Evolutionary conservation across 1,284 basidiomycete genomes (phyloP), one percentile per base, ranked within the genome.

Genomic region (Meripilus lineatus): DNA sequence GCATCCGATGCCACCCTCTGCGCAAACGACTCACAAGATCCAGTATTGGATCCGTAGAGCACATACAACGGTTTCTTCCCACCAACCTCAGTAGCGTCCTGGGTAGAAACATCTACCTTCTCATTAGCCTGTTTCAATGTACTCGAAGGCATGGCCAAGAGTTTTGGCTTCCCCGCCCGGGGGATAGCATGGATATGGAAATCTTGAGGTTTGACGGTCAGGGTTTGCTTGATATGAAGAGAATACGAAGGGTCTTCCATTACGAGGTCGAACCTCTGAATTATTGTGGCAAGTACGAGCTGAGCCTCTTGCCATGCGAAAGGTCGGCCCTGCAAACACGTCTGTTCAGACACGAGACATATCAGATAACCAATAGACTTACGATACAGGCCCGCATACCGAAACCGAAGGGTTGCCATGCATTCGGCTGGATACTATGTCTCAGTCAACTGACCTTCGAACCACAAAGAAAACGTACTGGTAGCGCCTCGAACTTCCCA

Each of bases 291-390:
- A 11, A 77, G 55, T n/a, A 68, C 67, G 15, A 75, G 62, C 32
- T 61, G 53, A 2, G 68, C 67, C 55, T 77, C 74, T 50, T 77
- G 74, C 68, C 71, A 70, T 0, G 74, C 70, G 26, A 77, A 74
- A 0, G 70, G 64, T 7, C 74, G 62, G 5, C 71, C 67, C 59
- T 60, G 36, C 3, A 37, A 14, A n/a, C 14, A 11, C 36, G n/a
- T n/a, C 33, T 11, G 23, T 34, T 4, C n/a, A 45, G 8, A 30
- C 28, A 30, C n/a, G 28, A 30, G 28, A 30, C 8, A 30, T 4
- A 21, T 10, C 26, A 5, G 21, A 18, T 22, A 15, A 17, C 3
- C 38, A 8, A 18, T n/a, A 7, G n/a, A 44, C 61, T 42, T 46
- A 63, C 62, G 38, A 71, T 72, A 51, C 70, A 72, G 1, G 52